These are phyloP conservation scores for Cryoendolithus antarcticus DNA, from an alignment of 2,329 filamentous ascomycete species.

Conservation along the genomic window DNA sequence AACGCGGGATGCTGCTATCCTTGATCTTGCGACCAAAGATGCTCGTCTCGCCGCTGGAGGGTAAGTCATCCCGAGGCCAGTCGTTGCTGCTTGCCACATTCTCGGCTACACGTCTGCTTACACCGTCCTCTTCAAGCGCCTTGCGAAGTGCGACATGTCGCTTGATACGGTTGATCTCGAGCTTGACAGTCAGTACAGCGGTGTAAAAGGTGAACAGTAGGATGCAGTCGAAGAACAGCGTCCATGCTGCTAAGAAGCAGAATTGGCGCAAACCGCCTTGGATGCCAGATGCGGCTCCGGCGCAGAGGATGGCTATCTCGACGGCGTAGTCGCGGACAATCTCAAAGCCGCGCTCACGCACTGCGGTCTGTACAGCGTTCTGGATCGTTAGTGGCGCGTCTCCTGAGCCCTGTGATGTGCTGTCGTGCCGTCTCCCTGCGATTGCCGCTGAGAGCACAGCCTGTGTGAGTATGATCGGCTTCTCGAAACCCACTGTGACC, in stretches of 20 bases:
- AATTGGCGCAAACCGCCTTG: conserved; percentile 95
- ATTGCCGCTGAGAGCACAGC: conserved; percentile 83
- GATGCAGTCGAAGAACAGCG: conserved; percentile 88
- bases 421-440: conserved; percentile 15
- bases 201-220: conserved; percentile 97
- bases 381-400: conserved; percentile 60
- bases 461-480: conserved; percentile 90
- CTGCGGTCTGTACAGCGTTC: conserved; percentile 77
- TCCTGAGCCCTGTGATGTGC: conserved; percentile 4
- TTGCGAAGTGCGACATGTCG: conserved; percentile 85
- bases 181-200: conserved; percentile 92
- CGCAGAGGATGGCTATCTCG: conserved; percentile 73
- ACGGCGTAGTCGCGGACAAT: conserved; percentile 91
- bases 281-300: conserved; percentile 84
- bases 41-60: conserved; percentile 39
- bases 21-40: conserved; percentile 80
- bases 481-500: conserved; percentile 98
- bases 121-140: conserved; percentile 91
- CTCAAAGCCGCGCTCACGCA: conserved; percentile 83
- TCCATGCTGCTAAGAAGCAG: conserved; percentile 97
- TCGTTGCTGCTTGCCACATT: conserved; percentile 85
- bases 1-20: conserved; percentile 84
- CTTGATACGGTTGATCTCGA: conserved; percentile 97
- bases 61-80: conserved; percentile 51
- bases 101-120: conserved; percentile 81